These are phyloP conservation scores for Dactylis glomerata DNA, from an alignment of 176 grass and related monocot species.

Conservation along the genomic window DNA sequence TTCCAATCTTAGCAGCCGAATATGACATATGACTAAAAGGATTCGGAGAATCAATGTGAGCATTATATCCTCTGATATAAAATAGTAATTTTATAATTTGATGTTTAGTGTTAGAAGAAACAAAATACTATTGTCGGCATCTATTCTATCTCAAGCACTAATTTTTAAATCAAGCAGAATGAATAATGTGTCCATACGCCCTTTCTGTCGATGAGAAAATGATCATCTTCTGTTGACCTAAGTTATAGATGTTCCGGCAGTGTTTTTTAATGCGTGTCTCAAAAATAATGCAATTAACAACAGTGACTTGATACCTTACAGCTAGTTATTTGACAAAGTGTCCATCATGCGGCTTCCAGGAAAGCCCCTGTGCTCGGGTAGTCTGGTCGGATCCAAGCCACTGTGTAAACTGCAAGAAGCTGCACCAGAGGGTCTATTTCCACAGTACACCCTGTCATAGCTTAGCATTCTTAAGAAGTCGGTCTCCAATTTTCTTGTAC, in stretches of 20 bases:
- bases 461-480: not conserved
- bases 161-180: not conserved
- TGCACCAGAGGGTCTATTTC: not conserved
- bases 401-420: not conserved
- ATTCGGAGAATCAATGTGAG: not conserved
- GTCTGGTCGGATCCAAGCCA: not conserved
- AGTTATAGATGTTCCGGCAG: not conserved
- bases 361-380: not conserved
- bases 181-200: not conserved
- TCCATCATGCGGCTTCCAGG: not conserved
- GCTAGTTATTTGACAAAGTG: constrained; percentile 3
- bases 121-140: not conserved
- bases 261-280: not conserved
- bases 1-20: not conserved
- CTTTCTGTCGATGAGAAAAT: not conserved
- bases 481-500: not conserved
- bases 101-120: not conserved
- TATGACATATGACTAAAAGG: too few species aligned
- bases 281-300: not conserved
- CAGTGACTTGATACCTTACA: not conserved
- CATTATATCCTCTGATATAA: not conserved
- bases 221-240: constrained; percentile 3
- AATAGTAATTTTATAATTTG: not conserved
- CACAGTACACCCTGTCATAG: not conserved
- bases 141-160: not conserved